Evolutionary conservation across 495 filamentous ascomycete genomes (phyloP).

Genomic region (Neurospora sp.): DNA sequence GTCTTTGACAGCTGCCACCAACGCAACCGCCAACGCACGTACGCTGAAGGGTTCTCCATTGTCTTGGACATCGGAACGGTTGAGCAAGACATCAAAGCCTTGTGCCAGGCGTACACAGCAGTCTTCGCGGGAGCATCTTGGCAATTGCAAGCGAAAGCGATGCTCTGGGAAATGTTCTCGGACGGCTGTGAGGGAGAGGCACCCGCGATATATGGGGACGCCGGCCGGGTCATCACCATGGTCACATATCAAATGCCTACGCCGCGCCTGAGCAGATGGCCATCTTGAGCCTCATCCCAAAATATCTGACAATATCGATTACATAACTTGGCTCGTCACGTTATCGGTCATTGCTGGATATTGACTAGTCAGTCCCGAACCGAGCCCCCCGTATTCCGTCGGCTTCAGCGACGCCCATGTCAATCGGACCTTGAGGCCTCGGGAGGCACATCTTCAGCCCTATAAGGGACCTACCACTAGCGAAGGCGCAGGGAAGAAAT

Average conservation of each 20-base stretch:
- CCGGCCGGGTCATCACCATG: not conserved
- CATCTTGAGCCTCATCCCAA: not conserved
- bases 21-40: not conserved
- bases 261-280: not conserved
- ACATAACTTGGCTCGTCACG: not conserved
- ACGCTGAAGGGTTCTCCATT: not conserved
- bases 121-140: not conserved
- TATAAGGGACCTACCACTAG: not conserved
- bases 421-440: not conserved
- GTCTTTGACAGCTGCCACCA: not conserved
- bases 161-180: too few relatives aligned
- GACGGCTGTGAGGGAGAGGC: not conserved
- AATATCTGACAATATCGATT: not conserved
- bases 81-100: not conserved
- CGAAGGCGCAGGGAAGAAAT: not conserved
- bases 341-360: not conserved
- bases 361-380: not conserved
- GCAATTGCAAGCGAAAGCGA: not conserved
- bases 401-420: not conserved
- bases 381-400: not conserved
- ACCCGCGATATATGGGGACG: not conserved
- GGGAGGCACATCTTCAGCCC: not conserved
- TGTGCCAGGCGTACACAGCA: not conserved
- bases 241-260: not conserved
- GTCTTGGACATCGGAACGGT: not conserved